Conservation (phyloP, 306 rosid species). For the Prunus dulcis region DNA sequence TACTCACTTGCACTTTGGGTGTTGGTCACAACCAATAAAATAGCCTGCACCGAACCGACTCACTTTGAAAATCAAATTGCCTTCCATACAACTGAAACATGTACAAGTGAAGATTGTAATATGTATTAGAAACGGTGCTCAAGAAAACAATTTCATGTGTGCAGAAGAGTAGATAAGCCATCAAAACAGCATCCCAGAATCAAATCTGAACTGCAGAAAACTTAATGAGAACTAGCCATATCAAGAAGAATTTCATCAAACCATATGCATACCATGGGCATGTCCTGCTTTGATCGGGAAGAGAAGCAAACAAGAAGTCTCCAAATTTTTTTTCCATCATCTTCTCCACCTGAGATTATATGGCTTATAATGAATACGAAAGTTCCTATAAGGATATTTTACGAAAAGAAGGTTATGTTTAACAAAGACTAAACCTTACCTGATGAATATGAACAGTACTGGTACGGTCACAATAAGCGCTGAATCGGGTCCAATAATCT, state of each 20-base stretch:
- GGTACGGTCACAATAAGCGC: conserved; percentile 71
- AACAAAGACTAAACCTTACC: conserved; percentile 30
- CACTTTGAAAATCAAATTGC: conserved; percentile 84
- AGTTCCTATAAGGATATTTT: neutral
- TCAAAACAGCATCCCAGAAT: conserved; percentile 9
- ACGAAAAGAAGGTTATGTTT: neutral
- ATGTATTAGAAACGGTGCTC: conserved; percentile 9
- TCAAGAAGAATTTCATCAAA: neutral
- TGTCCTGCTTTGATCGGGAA: conserved; percentile 56
- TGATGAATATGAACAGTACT: conserved; percentile 76
- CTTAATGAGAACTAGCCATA: neutral
- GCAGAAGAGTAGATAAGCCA: conserved; percentile 5
- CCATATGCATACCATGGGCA: conserved; percentile 73
- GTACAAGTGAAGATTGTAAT: conserved; percentile 15
- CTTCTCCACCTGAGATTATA: conserved; percentile 77
- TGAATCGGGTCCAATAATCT: conserved; percentile 96
- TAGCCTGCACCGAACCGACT: conserved; percentile 91
- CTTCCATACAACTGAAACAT: conserved; percentile 78
- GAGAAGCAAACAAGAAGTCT: conserved; percentile 61
- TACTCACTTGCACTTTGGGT: conserved; percentile 98
- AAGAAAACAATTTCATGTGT: neutral
- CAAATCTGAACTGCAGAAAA: neutral
- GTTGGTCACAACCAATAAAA: conserved; percentile 91
- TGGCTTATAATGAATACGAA: conserved; percentile 14
- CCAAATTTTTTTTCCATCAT: conserved; percentile 92